Evolutionary conservation across 2,329 filamentous ascomycete species (phyloP), one percentile per base, ranked within the genome.

Genomic region (Fusarium tanahbumbuense): DNA sequence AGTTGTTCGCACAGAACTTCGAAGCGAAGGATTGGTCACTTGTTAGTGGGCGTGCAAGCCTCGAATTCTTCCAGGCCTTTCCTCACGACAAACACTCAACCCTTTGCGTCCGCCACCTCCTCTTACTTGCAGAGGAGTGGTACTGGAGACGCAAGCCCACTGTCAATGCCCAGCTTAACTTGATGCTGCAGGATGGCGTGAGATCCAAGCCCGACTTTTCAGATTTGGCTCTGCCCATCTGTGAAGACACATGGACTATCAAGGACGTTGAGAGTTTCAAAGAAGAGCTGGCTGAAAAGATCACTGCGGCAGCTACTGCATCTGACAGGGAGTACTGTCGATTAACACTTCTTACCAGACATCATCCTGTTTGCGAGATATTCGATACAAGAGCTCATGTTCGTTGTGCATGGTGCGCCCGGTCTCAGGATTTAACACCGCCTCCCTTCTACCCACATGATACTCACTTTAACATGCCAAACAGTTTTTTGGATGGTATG

Each of bases 51-150:
- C 22, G 42, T n/a, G 25, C 25, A 13, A 44, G 20, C 27, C 45
- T 72, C 12, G 67, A 72, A 28, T 61, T 55, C 50, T 71, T 68
- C 44, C 70, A 68, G 22, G 70, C 63, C 27, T 71, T 71, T 49
- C 70, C 70, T 45, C 70, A 72, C 20, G 61, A 70, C 40, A 63
- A 37, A 18, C n/a, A 44, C 22, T 55, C 70, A 23, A 68, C 70
- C n/a, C 56, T 72, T 28, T 72, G 70, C 8, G 27, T 34, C 9
- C 10, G 8, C 11, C 70, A 72, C 34, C 70, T 72, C 11, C 28
- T 65, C n/a, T 13, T 30, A 8, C 67, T 72, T 27, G 49, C 59
- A 30, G 64, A 61, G 25, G n/a, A 25, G 9, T 72, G 70, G 70
- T 73, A 65, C 28, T 20, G 45, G 40, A 55, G 50, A 3, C 61